Conservation (phyloP, 2,329 filamentous ascomycete species). For the Sphaerulina vaccinii region DNA sequence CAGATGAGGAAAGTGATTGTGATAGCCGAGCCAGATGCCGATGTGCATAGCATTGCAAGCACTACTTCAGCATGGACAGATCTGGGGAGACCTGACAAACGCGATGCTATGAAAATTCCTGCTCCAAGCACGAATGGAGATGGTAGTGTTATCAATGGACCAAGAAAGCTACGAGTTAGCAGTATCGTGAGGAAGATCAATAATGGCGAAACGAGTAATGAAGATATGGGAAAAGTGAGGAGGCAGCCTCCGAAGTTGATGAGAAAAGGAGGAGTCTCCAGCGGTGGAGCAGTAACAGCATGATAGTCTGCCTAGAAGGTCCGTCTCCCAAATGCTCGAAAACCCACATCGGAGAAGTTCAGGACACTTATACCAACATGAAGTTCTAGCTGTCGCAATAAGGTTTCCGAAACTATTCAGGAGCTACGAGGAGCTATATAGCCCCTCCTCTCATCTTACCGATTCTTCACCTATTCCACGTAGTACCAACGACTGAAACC, state of each 20-base stretch:
- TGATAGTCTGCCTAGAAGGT: too few relatives aligned
- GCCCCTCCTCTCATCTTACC: too few relatives aligned
- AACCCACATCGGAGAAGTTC: too few relatives aligned
- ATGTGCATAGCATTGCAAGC: neutral
- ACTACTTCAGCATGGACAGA: neutral
- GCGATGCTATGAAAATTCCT: constrained; percentile 2
- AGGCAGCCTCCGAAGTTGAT: neutral
- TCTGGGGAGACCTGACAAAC: neutral
- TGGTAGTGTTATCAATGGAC: constrained; percentile 19
- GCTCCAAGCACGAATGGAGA: constrained; percentile 3
- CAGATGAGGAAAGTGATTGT: neutral
- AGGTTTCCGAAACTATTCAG: too few relatives aligned
- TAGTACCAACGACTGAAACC: too few relatives aligned
- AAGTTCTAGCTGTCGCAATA: too few relatives aligned
- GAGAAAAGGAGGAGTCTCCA: neutral
- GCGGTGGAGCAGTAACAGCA: neutral
- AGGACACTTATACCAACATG: too few relatives aligned
- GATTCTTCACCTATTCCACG: too few relatives aligned
- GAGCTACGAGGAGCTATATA: too few relatives aligned
- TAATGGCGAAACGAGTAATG: constrained; percentile 5
- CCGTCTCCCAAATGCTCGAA: too few relatives aligned
- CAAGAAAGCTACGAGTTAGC: constrained; percentile 20
- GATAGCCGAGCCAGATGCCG: neutral
- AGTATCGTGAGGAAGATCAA: constrained; percentile 16
- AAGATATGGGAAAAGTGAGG: neutral